phyloP scores from a whole-genome alignment of 805 yeast species.

The Starmerella bombicola region DNA sequence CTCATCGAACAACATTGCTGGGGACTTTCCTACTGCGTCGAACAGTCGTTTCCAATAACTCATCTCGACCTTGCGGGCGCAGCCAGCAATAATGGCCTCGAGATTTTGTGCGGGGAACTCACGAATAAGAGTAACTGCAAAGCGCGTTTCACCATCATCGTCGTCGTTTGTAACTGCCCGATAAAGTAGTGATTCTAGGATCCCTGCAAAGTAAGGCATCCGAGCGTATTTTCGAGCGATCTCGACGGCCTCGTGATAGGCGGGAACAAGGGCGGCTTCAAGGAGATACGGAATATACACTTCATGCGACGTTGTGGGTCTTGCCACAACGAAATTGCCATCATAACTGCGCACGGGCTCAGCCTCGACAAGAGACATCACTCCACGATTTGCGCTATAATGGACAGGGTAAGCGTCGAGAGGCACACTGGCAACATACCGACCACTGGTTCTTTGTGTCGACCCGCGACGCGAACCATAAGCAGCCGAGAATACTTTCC shows the following conservation, averaged over 20 bases:
- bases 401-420: constrained; percentile 43
- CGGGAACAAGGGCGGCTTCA: constrained; percentile 23
- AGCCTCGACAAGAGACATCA: constrained; percentile 40
- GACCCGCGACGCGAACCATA: no score
- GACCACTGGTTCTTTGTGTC: no score
- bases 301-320: constrained; percentile 26
- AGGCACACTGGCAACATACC: constrained; percentile 20
- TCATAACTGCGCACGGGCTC: constrained; percentile 31
- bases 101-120: constrained; percentile 29
- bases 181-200: constrained; percentile 33
- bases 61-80: constrained; percentile 48
- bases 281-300: constrained; percentile 28
- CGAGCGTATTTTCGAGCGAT: constrained; percentile 26
- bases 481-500: no score
- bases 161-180: constrained; percentile 20
- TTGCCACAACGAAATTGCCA: constrained; percentile 27
- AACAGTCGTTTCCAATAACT: constrained; percentile 39
- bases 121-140: constrained; percentile 25
- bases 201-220: constrained; percentile 32
- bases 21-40: constrained; percentile 29
- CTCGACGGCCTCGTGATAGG: constrained; percentile 17
- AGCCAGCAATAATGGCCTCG: constrained; percentile 32
- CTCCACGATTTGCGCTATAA: constrained; percentile 36
- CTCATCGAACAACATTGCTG: constrained; percentile 27
- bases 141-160: constrained; percentile 1